phyloP scores from a whole-genome alignment of 2,329 filamentous ascomycete species.

The Hypoxylon sp. region DNA sequence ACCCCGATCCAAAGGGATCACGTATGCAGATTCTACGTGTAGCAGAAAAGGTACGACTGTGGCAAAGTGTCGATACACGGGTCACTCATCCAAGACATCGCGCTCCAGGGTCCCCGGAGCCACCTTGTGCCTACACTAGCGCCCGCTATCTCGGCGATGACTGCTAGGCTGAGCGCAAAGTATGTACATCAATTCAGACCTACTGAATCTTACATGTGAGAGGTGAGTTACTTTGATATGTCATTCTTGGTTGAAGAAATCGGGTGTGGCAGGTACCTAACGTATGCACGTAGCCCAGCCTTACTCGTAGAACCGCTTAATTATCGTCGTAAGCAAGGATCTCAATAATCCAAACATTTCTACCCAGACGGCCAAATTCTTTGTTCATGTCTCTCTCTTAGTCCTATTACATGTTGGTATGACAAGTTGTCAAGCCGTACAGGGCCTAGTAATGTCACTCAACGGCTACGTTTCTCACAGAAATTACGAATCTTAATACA shows the following conservation, averaged over 20 bases:
- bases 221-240: not conserved
- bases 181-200: not conserved
- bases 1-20: not conserved
- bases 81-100: conserved; percentile 1
- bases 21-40: not conserved
- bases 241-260: not conserved
- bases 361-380: not conserved
- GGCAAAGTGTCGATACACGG: not conserved
- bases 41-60: not conserved
- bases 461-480: not conserved
- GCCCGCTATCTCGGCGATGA: not conserved
- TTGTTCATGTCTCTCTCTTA: not conserved
- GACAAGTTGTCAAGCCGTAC: not conserved
- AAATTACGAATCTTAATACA: not conserved
- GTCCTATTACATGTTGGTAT: not conserved
- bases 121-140: conserved; percentile 14
- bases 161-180: not conserved
- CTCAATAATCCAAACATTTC: not conserved
- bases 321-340: not conserved
- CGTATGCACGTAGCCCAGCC: not conserved
- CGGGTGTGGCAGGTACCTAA: not conserved
- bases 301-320: not conserved
- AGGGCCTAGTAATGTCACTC: not conserved
- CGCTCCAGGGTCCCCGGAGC: not conserved
- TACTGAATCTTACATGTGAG: not conserved